Evolutionary conservation across 257 asterid species (phyloP).

Genomic region (Przewalskia tangutica): DNA sequence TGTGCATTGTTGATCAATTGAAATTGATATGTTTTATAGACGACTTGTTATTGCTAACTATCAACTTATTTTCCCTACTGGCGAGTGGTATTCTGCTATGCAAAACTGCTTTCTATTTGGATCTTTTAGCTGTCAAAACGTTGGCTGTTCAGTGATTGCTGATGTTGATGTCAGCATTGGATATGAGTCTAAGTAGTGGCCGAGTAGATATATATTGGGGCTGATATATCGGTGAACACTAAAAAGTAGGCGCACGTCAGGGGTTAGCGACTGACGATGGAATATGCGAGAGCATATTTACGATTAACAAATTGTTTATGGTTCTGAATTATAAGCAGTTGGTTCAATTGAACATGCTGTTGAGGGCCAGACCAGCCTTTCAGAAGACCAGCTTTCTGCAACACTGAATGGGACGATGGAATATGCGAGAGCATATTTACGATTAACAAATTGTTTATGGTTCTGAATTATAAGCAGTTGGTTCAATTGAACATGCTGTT

Average conservation of each 20-base stretch:
- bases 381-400: neutral
- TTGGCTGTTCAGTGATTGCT: neutral
- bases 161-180: neutral
- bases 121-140: neutral
- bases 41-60: neutral
- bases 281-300: neutral
- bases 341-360: neutral
- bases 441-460: neutral
- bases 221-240: neutral
- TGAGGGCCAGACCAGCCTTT: neutral
- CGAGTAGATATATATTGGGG: neutral
- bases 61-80: neutral
- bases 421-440: neutral
- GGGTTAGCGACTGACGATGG: neutral
- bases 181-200: neutral
- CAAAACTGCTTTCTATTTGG: neutral
- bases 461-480: neutral
- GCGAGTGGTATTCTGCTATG: neutral
- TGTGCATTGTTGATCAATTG: neutral
- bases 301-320: neutral
- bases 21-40: neutral
- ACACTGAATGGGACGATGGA: neutral
- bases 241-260: neutral
- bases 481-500: neutral
- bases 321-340: neutral